Base-by-base conservation (phyloP, 192 early-diverging fungal genomes). In the Phycomyces blakesleeanus region DNA sequence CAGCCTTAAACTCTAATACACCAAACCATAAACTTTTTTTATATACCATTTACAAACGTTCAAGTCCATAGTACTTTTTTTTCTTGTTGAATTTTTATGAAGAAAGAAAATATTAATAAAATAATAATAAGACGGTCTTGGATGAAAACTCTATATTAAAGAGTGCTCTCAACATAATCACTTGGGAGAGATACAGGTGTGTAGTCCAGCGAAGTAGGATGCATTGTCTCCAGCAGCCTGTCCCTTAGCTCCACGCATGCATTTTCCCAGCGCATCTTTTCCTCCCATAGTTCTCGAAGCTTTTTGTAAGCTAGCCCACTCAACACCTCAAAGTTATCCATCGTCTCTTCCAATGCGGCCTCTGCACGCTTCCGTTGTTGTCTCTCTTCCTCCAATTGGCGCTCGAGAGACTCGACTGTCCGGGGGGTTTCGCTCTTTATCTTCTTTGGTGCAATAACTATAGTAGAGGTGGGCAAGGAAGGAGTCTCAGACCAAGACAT, bases 281-380 rank as follows among this genome's bases (percentile, higher is more conserved):
- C 74, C 27, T 76, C 74, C 74, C 74, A 71, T 59, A 82, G 69
- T 53, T 79, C 81, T 51, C 78, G 71, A 26, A 83, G 66, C 53
- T 80, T 79, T 62, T 76, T 79, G 62, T 80, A 83, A 16, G 81
- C 78, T 22, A 80, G 64, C 0, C 78, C 73, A 24, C 74, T 78
- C 21, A 83, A 63, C 60, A 75, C 68, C 51, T 83, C 81, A 61
- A 74, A 78, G 52, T 79, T 74, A 55, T 79, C 81, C 1, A 74
- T 67, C 14, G 78, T 70, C 34, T 79, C 76, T 51, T 75, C 71
- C 65, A 82, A 62, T 26, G 73, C 76, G 9, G 75, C 76, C 2
- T 72, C 64, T 0, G 74, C 49, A 5, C 72, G 67, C 34, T 67
- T 69, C 1, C 71, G 57, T 0, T 71, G 61, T 16, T 63, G 68